These are phyloP conservation scores for Phytopythium helicoides DNA, from an alignment of 352 stramenopile genomes.

Conservation along the genomic window DNA sequence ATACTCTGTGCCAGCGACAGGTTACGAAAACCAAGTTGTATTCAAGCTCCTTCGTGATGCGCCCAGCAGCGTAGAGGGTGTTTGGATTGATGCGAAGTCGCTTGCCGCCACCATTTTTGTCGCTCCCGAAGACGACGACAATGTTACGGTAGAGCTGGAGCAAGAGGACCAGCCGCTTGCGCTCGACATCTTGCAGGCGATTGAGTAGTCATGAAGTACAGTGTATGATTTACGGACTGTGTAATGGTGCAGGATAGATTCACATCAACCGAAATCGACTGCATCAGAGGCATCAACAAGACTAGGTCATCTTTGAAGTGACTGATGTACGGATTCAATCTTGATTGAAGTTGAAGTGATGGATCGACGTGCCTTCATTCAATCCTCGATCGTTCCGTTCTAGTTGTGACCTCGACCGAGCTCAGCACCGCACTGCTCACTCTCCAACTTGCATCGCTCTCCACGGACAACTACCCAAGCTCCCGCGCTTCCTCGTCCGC, in stretches of 20 bases:
- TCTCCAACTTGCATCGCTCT: neutral
- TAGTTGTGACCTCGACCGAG: too few relatives aligned
- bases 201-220: constrained; percentile 3
- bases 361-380: too few relatives aligned
- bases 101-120: constrained; percentile 41
- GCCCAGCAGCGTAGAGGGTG: constrained; percentile 24
- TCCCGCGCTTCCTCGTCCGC: neutral
- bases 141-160: neutral
- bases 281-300: neutral
- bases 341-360: too few relatives aligned
- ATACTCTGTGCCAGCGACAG: constrained; percentile 46
- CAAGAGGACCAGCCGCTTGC: neutral
- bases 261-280: neutral
- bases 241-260: neutral
- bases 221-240: neutral
- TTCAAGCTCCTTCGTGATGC: constrained; percentile 28
- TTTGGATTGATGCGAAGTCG: constrained; percentile 47
- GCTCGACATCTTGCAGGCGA: neutral
- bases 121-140: neutral
- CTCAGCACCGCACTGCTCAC: neutral
- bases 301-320: too few relatives aligned
- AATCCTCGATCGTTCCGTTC: too few relatives aligned
- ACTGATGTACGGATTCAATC: too few relatives aligned
- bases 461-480: neutral
- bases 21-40: constrained; percentile 57